Evolutionary conservation across 225 moss, liverwort and hornwort species (phyloP).

Genomic region (Marchantia polymorpha): DNA sequence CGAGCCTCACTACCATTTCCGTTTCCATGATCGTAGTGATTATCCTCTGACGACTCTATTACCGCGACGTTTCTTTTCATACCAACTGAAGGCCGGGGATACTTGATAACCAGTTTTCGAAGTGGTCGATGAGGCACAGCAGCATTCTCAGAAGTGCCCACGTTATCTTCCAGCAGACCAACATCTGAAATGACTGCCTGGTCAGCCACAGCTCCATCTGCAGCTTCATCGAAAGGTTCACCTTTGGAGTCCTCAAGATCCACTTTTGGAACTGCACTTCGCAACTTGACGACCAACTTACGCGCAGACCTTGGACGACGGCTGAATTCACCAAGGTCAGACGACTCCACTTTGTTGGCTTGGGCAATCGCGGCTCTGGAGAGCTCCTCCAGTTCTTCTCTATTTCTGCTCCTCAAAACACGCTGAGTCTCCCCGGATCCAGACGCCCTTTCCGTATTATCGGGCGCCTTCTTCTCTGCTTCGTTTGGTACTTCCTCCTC

Average conservation of each 20-base stretch:
- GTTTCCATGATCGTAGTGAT: slow-evolving; percentile 19
- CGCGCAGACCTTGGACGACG: slow-evolving; percentile 93
- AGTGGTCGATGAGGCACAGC: slow-evolving; percentile 8
- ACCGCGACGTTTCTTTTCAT: slow-evolving; percentile 30
- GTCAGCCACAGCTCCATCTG: slow-evolving; percentile 30
- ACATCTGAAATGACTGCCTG: slow-evolving; percentile 30
- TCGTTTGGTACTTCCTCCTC: slow-evolving; percentile 39
- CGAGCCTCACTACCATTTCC: slow-evolving; percentile 36
- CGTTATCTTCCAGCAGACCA: slow-evolving; percentile 52
- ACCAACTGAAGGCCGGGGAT: slow-evolving; percentile 48
- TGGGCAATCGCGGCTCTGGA: slow-evolving; percentile 1
- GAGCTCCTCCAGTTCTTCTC: slow-evolving; percentile 37
- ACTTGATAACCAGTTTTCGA: slow-evolving; percentile 72
- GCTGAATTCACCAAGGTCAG: slow-evolving; percentile 83
- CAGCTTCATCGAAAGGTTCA: slow-evolving; percentile 30
- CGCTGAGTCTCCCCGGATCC: slow-evolving; percentile 42
- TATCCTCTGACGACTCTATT: slow-evolving; percentile 38
- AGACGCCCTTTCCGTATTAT: slow-evolving; percentile 42
- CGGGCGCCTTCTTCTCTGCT: slow-evolving; percentile 26
- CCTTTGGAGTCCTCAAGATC: slow-evolving; percentile 38
- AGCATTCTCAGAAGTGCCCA: slow-evolving; percentile 28
- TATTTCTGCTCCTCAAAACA: slow-evolving; percentile 39
- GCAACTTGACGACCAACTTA: slow-evolving; percentile 78
- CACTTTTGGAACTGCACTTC: slow-evolving; percentile 45
- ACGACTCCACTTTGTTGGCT: slow-evolving; percentile 27